Percentiles rank a stretch among this genome's conserved stretches.
Conservation (phyloP, 495 filamentous ascomycete genomes). For the Endocarpon pusillum region DNA sequence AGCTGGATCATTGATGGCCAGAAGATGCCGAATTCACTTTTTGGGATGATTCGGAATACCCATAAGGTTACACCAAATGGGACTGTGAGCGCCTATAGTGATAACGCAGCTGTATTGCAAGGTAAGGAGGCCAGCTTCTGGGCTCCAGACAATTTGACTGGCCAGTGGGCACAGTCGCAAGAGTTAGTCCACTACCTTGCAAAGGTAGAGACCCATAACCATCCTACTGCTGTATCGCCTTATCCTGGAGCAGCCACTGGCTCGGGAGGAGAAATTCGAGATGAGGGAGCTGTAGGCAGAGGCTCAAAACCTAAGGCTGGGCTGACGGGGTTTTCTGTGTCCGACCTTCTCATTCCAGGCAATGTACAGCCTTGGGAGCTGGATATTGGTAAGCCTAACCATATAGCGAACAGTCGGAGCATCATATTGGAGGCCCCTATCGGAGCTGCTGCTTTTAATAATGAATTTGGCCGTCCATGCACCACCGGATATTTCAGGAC, state of each 20-base stretch:
- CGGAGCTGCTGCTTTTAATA: slow-evolving; percentile 88
- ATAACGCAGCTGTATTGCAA: slow-evolving; percentile 87
- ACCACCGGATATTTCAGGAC: slow-evolving; percentile 83
- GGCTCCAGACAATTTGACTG: slow-evolving; percentile 70
- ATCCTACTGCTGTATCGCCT: slow-evolving; percentile 88
- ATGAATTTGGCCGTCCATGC: slow-evolving; percentile 91
- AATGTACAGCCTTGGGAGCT: slow-evolving; percentile 73
- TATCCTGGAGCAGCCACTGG: slow-evolving; percentile 76
- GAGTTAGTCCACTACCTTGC: slow-evolving; percentile 76
- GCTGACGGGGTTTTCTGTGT: slow-evolving; percentile 83
- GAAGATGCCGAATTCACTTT: slow-evolving; percentile 59
- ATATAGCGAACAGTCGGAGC: slow-evolving; percentile 82
- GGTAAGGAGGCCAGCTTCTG: slow-evolving; percentile 60
- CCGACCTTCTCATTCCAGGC: slow-evolving; percentile 76
- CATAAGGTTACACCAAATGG: slow-evolving; percentile 59
- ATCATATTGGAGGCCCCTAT: slow-evolving; percentile 97
- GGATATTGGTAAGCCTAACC: slow-evolving; percentile 73
- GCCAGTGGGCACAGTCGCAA: slow-evolving; percentile 73
- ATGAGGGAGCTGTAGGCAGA: slow-evolving; percentile 85
- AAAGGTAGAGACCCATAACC: slow-evolving; percentile 97
- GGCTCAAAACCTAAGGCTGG: slow-evolving; percentile 90
- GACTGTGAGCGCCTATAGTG: slow-evolving; percentile 88
- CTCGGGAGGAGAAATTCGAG: slow-evolving; percentile 85
- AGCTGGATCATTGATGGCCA: slow-evolving; percentile 92
- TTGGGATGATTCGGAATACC: slow-evolving; percentile 90